phyloP scores from a whole-genome alignment of 441 rosid species.

The Populus hybrid region DNA sequence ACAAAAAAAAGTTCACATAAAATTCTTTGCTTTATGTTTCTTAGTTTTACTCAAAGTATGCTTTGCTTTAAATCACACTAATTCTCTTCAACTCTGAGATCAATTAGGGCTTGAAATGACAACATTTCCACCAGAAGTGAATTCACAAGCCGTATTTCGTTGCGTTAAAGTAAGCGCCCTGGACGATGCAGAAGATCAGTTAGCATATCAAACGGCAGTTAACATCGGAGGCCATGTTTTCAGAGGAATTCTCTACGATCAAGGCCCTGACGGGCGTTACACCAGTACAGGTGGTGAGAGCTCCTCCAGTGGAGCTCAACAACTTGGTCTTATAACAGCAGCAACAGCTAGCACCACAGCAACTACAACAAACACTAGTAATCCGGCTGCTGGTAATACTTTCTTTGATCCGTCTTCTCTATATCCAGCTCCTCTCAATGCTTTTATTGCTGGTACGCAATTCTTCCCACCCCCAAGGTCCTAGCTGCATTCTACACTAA shows the following conservation, averaged over 20 bases:
- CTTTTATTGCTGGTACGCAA: slow-evolving; percentile 83
- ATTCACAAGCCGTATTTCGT: slow-evolving; percentile 66
- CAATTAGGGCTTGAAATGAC: slow-evolving; percentile 74
- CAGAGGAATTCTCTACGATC: slow-evolving; percentile 86
- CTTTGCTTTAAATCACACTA: slow-evolving; percentile 4
- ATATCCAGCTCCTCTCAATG: slow-evolving; percentile 72
- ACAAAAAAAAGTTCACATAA: slow-evolving; percentile 15
- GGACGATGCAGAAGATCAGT: slow-evolving; percentile 65
- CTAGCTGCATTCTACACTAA: neutral
- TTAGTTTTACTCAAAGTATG: neutral
- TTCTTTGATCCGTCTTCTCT: slow-evolving; percentile 56
- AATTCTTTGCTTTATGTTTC: neutral
- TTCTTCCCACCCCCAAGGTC: slow-evolving; percentile 88
- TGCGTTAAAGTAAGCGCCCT: slow-evolving; percentile 70
- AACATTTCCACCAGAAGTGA: slow-evolving; percentile 72
- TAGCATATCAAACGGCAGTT: slow-evolving; percentile 68
- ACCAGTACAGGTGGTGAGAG: slow-evolving; percentile 26
- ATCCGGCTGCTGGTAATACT: slow-evolving; percentile 24
- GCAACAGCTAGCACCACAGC: slow-evolving; percentile 30
- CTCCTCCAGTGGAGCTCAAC: slow-evolving; percentile 44
- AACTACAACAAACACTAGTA: slow-evolving; percentile 22
- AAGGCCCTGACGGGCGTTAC: slow-evolving; percentile 57
- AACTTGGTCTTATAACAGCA: slow-evolving; percentile 37
- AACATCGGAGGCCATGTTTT: slow-evolving; percentile 36
- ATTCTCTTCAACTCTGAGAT: slow-evolving; percentile 7